phyloP scores from a whole-genome alignment of 345 rosid species.

The Gossypium turneri region DNA sequence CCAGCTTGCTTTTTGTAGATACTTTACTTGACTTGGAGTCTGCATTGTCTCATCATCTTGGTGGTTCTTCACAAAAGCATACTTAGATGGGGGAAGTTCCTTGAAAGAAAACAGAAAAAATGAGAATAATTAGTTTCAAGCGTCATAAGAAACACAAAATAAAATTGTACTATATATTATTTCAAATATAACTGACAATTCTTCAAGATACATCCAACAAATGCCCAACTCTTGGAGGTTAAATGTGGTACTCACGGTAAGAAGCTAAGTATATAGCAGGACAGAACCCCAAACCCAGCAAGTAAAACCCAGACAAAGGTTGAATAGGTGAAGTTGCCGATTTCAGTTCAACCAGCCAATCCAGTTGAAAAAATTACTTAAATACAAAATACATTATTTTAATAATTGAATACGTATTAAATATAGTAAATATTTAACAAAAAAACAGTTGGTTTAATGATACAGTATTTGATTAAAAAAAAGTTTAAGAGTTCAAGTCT shows the following conservation, averaged over 20 bases:
- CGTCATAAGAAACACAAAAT: too few species aligned
- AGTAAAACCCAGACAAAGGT: too few species aligned
- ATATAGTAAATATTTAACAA: too few species aligned
- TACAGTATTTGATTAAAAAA: too few species aligned
- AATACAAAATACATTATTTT: too few species aligned
- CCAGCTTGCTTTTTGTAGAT: constrained; percentile 50
- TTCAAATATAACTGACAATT: not conserved
- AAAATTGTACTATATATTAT: too few species aligned
- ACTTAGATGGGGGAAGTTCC: constrained; percentile 33
- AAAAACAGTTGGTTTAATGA: too few species aligned
- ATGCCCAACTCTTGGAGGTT: not conserved
- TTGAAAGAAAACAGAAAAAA: constrained; percentile 14
- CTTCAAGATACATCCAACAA: not conserved
- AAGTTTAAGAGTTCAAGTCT: too few species aligned
- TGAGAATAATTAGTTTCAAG: not conserved
- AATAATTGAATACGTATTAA: too few species aligned
- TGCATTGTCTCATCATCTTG: constrained; percentile 26
- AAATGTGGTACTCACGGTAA: not conserved
- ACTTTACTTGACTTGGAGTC: constrained; percentile 30
- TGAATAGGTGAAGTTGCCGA: too few species aligned
- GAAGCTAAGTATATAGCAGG: not conserved
- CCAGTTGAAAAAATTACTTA: too few species aligned
- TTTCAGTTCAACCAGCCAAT: too few species aligned
- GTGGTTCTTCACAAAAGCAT: constrained; percentile 30
- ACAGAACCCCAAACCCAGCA: not conserved